Conservation (phyloP, 2,329 filamentous ascomycete genomes). For the Hypoxylon sp. region DNA sequence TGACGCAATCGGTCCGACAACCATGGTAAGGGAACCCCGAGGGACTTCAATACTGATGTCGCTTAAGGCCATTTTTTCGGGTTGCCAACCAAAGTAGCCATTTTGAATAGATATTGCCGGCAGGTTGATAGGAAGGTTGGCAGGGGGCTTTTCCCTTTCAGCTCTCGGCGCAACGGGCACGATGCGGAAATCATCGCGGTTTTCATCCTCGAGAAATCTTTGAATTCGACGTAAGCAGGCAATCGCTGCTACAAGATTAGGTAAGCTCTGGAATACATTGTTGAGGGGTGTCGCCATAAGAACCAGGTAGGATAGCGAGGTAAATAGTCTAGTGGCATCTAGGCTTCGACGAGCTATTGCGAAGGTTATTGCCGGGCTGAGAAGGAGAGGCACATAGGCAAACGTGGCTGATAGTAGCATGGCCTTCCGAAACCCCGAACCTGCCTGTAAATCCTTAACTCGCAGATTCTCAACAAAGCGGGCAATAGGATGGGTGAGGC, state of each 20-base stretch:
- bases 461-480: constrained; percentile 52
- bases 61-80: constrained; percentile 47
- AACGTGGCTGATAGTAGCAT: constrained; percentile 24
- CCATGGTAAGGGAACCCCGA: constrained; percentile 53
- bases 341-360: constrained; percentile 52
- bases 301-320: constrained; percentile 57
- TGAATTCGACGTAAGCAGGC: constrained; percentile 59
- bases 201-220: constrained; percentile 50
- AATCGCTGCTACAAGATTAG: constrained; percentile 54
- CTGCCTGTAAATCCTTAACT: constrained; percentile 54
- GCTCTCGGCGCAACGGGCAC: neutral
- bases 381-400: constrained; percentile 49
- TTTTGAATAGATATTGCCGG: constrained; percentile 40
- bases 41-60: constrained; percentile 53
- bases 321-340: constrained; percentile 56
- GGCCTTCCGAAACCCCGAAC: constrained; percentile 49
- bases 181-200: constrained; percentile 47
- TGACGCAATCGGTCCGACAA: constrained; percentile 59
- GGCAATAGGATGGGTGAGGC: constrained; percentile 50
- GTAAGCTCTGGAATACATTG: constrained; percentile 55
- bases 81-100: constrained; percentile 54
- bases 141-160: constrained; percentile 10
- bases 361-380: constrained; percentile 57
- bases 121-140: neutral
- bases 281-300: constrained; percentile 56